Percentiles rank a stretch among this genome's conserved stretches.
phyloP scores from a whole-genome alignment of 1,284 basidiomycete genomes.

The Tremellales sp. region DNA sequence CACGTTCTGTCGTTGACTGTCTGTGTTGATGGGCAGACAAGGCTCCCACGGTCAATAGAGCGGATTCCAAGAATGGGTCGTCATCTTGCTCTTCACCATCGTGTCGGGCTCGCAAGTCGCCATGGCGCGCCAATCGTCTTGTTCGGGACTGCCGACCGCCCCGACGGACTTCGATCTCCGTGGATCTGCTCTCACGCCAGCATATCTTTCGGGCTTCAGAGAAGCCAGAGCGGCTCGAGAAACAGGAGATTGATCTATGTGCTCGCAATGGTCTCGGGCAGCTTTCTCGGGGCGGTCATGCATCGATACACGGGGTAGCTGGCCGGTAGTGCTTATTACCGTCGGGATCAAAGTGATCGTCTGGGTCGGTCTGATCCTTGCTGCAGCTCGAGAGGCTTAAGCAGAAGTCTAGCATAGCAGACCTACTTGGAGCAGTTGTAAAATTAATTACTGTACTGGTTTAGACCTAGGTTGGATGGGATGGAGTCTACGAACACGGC shows the following conservation, averaged over 20 bases:
- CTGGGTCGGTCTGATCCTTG: too few species aligned
- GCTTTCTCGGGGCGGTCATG: constrained; percentile 38
- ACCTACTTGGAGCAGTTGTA: too few species aligned
- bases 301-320: constrained; percentile 33
- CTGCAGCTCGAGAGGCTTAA: too few species aligned
- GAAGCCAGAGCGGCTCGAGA: constrained; percentile 26
- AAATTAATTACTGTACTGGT: too few species aligned
- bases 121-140: constrained; percentile 36
- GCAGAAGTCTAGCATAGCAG: too few species aligned
- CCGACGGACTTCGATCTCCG: constrained; percentile 44
- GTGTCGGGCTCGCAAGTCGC: constrained; percentile 47
- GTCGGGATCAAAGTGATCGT: too few species aligned
- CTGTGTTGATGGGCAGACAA: too few species aligned
- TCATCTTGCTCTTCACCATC: constrained; percentile 39
- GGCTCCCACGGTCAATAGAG: too few species aligned
- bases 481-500: too few species aligned
- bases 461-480: too few species aligned
- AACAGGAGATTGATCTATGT: constrained; percentile 41
- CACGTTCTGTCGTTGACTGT: too few species aligned
- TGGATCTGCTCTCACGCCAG: constrained; percentile 44
- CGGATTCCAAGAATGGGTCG: constrained; percentile 34
- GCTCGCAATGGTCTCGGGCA: constrained; percentile 36
- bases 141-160: constrained; percentile 38
- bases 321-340: constrained; percentile 34
- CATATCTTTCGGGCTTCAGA: constrained; percentile 30